Evolutionary conservation across 805 yeast species (phyloP).

Genomic region (Metschnikowia kofuensis): DNA sequence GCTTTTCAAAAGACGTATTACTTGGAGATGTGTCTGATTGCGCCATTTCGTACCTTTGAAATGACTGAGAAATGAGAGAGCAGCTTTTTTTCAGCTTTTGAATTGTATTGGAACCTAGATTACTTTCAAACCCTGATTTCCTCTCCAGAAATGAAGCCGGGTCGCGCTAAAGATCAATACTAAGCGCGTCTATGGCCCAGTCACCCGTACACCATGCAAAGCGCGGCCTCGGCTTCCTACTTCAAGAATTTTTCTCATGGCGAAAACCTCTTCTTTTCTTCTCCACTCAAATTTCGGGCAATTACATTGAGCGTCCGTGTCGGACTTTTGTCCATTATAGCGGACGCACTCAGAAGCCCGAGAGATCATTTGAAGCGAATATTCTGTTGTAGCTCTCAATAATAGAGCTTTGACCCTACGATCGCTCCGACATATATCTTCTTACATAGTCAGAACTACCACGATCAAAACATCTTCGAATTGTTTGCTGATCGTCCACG

Average conservation of each 20-base stretch:
- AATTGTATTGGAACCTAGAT: background rate
- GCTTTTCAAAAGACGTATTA: conserved; percentile 46
- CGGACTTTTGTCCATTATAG: conserved; percentile 17
- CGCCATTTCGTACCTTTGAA: too few relatives aligned
- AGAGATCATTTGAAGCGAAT: conserved; percentile 12
- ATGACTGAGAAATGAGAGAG: too few relatives aligned
- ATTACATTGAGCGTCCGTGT: conserved; percentile 20
- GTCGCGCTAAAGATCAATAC: too few relatives aligned
- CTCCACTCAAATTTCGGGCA: conserved; percentile 5
- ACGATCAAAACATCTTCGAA: background rate
- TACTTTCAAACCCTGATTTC: background rate
- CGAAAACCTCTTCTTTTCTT: background rate
- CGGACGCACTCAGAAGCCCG: conserved; percentile 20
- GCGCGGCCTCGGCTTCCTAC: background rate
- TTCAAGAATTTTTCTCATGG: background rate
- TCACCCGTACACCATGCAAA: conserved; percentile 5
- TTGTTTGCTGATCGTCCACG: too few relatives aligned
- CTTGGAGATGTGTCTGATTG: too few relatives aligned
- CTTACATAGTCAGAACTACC: background rate
- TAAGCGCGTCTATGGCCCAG: too few relatives aligned
- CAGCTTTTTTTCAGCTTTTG: too few relatives aligned
- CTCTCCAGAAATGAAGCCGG: background rate
- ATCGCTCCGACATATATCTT: conserved; percentile 18
- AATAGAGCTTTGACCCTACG: conserved; percentile 19
- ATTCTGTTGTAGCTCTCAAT: conserved; percentile 15